Evolutionary conservation across 371 early-diverging fungal species (phyloP).

Genomic region (Mortierella sp.): DNA sequence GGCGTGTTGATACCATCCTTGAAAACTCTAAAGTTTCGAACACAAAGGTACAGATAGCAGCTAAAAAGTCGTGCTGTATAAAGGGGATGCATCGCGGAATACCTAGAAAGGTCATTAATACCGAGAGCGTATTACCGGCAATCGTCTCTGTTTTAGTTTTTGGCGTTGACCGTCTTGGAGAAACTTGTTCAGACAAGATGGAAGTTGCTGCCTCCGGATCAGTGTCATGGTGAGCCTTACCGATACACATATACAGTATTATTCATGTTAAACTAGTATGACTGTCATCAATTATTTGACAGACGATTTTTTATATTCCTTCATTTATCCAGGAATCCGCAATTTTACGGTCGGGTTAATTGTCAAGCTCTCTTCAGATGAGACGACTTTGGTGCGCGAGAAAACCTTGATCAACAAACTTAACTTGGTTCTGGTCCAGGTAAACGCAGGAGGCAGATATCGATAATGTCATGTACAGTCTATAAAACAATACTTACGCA

Average conservation of each 20-base stretch:
- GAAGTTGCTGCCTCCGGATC: constrained; percentile 92
- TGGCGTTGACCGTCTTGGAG: constrained; percentile 97
- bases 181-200: constrained; percentile 97
- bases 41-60: constrained; percentile 79
- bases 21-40: constrained; percentile 83
- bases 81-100: too few relatives aligned
- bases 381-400: constrained; percentile 75
- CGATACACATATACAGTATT: too few relatives aligned
- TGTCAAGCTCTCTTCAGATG: constrained; percentile 90
- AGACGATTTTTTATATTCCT: not conserved
- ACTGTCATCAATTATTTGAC: constrained; percentile 23
- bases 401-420: constrained; percentile 88
- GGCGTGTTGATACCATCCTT: constrained; percentile 93
- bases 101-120: too few relatives aligned
- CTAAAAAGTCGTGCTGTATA: too few relatives aligned
- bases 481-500: not conserved
- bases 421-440: constrained; percentile 96
- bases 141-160: constrained; percentile 76
- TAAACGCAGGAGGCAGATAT: constrained; percentile 38
- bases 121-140: too few relatives aligned
- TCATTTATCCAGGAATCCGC: constrained; percentile 82
- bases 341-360: constrained; percentile 93
- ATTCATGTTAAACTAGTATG: too few relatives aligned
- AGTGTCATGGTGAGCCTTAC: constrained; percentile 94
- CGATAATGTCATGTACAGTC: not conserved